Base-by-base conservation (phyloP, 2,329 filamentous ascomycete genomes). In the Botrytis deweyae region DNA sequence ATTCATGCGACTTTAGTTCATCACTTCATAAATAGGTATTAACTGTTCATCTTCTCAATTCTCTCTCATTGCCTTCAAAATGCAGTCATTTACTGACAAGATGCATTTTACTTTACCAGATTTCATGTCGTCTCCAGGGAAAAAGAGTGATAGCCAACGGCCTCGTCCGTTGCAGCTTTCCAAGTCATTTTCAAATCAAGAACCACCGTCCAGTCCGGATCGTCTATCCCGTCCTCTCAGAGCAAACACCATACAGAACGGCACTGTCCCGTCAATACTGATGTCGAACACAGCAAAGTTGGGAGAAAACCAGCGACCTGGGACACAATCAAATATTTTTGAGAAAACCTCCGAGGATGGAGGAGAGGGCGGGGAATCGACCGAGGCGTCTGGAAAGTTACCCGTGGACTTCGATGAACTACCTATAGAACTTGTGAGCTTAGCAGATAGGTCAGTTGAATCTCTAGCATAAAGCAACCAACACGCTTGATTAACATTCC, bases 361-460 rank as follows among this genome's bases (percentile, higher is more conserved):
- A 20, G 77, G 77, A 59, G 79, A 77, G 22, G 80, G 81, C 52
- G 75, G 73, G 38, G 66, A 52, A 46, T 44, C 66, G 25, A 70
- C 70, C 40, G 77, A 74, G 58, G 64, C 22, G 18, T 63, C 72
- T 33, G 78, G 75, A 36, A 81, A 80, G 74, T 44, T 80, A 38
- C 78, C 79, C 10, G 76, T 77, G 63, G 91, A 93, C 73, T 91
- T 96, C 76, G 93, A 97, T 79, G 93, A 97, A 80, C 89, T 99
- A 61, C 96, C 96, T 22, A 96, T 98, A 79, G 96, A 99, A 86
- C 89, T 99, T 74, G 88, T 96, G 74, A 96, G 93, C 82, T 85
- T 98, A 81, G 94, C 92, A 33, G 95, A 98, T 83, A 93, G 93
- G 93, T 94, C 85, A 46, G 72, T 22, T 63, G 29, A 63, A 29